These are phyloP conservation scores for Garcileccinum viscosum DNA, from an alignment of 1,284 basidiomycete genomes.

Conservation along the genomic window DNA sequence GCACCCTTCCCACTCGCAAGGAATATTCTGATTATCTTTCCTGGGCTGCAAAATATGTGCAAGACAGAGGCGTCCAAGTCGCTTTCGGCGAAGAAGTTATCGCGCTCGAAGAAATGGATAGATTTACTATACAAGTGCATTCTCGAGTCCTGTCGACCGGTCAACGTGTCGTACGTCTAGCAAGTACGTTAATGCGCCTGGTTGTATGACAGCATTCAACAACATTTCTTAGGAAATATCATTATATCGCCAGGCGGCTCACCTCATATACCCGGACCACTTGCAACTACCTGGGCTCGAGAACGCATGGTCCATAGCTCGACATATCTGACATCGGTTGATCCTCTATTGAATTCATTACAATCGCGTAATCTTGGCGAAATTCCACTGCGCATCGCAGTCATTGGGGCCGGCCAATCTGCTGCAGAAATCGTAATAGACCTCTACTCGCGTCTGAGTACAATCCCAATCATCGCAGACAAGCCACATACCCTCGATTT, in stretches of 20 bases:
- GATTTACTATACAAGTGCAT: conserved; percentile 47
- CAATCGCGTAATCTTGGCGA: conserved; percentile 21
- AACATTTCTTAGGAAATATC: conserved; percentile 45
- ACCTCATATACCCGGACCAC: conserved; percentile 49
- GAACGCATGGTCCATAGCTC: conserved; percentile 53
- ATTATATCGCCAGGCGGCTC: conserved; percentile 61
- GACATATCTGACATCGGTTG: conserved; percentile 48
- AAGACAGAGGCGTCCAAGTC: conserved; percentile 50
- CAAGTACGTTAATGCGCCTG: conserved; percentile 44
- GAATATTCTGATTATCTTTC: conserved; percentile 65
- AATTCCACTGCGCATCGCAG: conserved; percentile 52
- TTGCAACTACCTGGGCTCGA: conserved; percentile 43
- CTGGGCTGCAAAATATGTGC: conserved; percentile 57
- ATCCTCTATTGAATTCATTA: conserved; percentile 41
- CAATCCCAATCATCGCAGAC: conserved; percentile 31
- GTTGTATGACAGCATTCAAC: conserved; percentile 16
- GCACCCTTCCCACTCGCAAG: conserved; percentile 92
- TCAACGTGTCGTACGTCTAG: conserved; percentile 39
- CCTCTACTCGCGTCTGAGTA: conserved; percentile 49
- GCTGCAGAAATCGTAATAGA: conserved; percentile 61
- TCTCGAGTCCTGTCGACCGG: conserved; percentile 45
- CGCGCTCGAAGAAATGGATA: conserved; percentile 42
- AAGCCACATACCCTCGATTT: conserved; percentile 53
- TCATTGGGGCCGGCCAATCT: conserved; percentile 63
- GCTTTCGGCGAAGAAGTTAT: conserved; percentile 58